Conservation (phyloP, 441 rosid genomes). For the Sinapis alba region DNA sequence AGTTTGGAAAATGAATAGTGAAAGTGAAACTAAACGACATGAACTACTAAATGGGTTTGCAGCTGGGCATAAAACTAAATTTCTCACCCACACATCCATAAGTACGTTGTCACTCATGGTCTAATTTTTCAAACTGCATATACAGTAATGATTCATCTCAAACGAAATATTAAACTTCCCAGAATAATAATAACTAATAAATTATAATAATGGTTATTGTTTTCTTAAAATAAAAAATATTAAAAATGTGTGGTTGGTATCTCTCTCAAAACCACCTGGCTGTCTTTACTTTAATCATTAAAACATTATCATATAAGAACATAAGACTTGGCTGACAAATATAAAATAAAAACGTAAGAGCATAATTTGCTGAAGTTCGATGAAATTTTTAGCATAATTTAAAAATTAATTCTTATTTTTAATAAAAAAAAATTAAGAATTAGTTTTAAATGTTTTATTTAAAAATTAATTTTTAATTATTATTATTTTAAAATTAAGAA, state of each 20-base stretch:
- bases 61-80: neutral
- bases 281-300: slow-evolving; percentile 16
- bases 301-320: neutral
- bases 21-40: slow-evolving; percentile 9
- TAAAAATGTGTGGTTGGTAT: slow-evolving; percentile 25
- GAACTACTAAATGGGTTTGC: neutral
- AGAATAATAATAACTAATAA: neutral
- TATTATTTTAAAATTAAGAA: too few relatives aligned
- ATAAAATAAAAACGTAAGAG: too few relatives aligned
- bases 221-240: too few relatives aligned
- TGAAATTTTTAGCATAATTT: too few relatives aligned
- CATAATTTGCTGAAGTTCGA: too few relatives aligned
- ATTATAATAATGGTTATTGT: too few relatives aligned
- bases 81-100: slow-evolving; percentile 8
- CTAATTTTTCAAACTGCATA: neutral
- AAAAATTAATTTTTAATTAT: too few relatives aligned
- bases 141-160: slow-evolving; percentile 11
- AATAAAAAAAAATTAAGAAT: too few relatives aligned
- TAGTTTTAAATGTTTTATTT: too few relatives aligned
- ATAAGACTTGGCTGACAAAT: too few relatives aligned
- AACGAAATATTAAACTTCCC: neutral
- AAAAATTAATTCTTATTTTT: too few relatives aligned
- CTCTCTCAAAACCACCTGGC: slow-evolving; percentile 22
- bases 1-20: neutral
- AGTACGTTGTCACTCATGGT: slow-evolving; percentile 16